phyloP scores from a whole-genome alignment of 2,329 filamentous ascomycete genomes.

The Colletotrichum sp. region DNA sequence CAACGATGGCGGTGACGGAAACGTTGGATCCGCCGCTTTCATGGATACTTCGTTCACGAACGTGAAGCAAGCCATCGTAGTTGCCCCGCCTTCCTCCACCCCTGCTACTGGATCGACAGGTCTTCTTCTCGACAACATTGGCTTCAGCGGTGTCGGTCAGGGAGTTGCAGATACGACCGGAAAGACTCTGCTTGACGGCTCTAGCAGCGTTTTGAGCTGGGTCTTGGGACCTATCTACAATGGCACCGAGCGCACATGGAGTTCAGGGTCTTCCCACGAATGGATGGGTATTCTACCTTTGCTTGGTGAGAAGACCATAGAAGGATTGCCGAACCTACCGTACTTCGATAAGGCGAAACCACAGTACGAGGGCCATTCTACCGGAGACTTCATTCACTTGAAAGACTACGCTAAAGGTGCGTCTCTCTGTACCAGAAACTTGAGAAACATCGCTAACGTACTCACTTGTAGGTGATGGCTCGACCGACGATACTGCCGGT shows the following conservation, averaged over 20 bases:
- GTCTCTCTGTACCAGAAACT: fast-evolving
- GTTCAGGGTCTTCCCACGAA: background rate
- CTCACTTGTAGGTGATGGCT: background rate
- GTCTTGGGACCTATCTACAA: background rate
- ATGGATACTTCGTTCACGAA: background rate
- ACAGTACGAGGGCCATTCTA: conserved; percentile 45
- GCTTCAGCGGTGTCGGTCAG: background rate
- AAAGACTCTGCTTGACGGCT: background rate
- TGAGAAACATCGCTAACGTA: fast-evolving
- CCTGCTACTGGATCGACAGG: background rate
- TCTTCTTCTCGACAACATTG: background rate
- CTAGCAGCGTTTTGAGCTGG: background rate
- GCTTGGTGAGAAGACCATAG: background rate
- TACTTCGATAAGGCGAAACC: conserved; percentile 59
- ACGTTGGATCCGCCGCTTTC: background rate
- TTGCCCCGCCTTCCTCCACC: background rate
- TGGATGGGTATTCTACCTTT: background rate
- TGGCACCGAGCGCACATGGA: background rate
- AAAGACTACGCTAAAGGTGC: background rate
- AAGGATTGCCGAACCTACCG: background rate
- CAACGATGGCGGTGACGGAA: background rate
- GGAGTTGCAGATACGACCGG: background rate
- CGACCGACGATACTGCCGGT: background rate
- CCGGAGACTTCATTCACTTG: conserved; percentile 21
- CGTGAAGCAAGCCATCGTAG: background rate